Evolutionary conservation across 768 basidiomycete genomes (phyloP), one percentile per base, ranked within the genome.

Genomic region (Russula dissimulans): DNA sequence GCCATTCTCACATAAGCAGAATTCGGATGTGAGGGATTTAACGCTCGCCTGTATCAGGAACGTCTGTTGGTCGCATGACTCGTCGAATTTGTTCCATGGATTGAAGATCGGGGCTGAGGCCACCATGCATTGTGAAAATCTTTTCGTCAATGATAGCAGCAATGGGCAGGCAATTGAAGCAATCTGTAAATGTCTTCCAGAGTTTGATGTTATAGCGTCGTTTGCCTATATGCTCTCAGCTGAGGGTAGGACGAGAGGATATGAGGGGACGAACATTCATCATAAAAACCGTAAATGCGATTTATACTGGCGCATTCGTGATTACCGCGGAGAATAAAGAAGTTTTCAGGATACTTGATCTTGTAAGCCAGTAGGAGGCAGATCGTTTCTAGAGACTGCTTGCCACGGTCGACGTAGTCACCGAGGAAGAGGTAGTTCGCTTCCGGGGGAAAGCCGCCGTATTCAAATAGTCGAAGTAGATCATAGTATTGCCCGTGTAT

Each of bases 341-440:
- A 99, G 81, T 99, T 99, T 84, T 99, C 95, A 54, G 95, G 95
- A 80, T 97, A 99, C 82, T 98, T 99, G 81, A 95, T 95, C 83
- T 99, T 99, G 89, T 99, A 99, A 48, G 95, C 95, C 67, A 99
- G 85, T 61, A 99, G 81, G 48, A 99, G 85, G 73, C 95, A 97
- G 73, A 99, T 99, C n/a, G 95, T 99, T 78, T 99, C 95, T 69
- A 99, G 82, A 49, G 90, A 93, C 75, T 99, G 95, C 76, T 99
- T 99, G 68, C 95, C 95, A 73, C 95, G 87, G 78, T 99, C 95
- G 70, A 99, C 95, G 71, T 99, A 99, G 77, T 99, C 95, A 64
- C 95, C 95, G 55, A 99, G 85, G 83, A 99, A 99, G 67, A 99
- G 89, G 77, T 99, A 99, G 78, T 99, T 99, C 61, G 95, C 94